Evolutionary conservation across 179 eudicot genomes (phyloP).

Genomic region (Silene vulgaris): DNA sequence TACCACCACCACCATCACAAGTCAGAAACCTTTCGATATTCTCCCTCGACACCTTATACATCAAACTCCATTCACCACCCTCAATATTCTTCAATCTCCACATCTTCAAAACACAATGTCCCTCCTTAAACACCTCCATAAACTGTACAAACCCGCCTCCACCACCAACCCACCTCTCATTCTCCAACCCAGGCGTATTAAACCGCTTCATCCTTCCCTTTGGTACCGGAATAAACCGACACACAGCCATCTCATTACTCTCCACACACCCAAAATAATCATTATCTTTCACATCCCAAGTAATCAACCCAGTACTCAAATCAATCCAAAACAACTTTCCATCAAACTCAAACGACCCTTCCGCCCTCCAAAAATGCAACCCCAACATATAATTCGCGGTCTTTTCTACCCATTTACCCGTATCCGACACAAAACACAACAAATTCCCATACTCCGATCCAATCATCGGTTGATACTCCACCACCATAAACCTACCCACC

Average conservation of each 20-base stretch:
- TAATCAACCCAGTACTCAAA: too few relatives aligned
- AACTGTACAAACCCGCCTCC: slow-evolving; percentile 5
- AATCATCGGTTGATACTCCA: slow-evolving; percentile 14
- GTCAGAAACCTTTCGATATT: neutral
- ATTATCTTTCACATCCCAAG: neutral
- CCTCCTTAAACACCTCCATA: slow-evolving; percentile 9
- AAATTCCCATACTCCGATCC: neutral
- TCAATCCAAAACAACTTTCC: too few relatives aligned
- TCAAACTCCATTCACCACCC: slow-evolving; percentile 5
- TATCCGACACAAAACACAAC: slow-evolving; percentile 3
- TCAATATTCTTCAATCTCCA: slow-evolving; percentile 9
- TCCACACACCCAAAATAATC: neutral
- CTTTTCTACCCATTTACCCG: slow-evolving; percentile 8
- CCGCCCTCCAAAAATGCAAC: neutral
- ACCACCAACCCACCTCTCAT: neutral
- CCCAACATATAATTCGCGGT: slow-evolving; percentile 11
- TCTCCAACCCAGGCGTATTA: neutral
- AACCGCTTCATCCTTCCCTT: neutral
- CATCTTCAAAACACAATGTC: neutral
- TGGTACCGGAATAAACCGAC: slow-evolving; percentile 7
- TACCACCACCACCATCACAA: neutral
- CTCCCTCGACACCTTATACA: neutral
- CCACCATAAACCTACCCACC: neutral
- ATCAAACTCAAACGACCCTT: neutral
- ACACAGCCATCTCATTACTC: neutral